Evolutionary conservation across 306 rosid genomes (phyloP), one percentile per base, ranked within the genome.

Genomic region (Fragaria vesca): DNA sequence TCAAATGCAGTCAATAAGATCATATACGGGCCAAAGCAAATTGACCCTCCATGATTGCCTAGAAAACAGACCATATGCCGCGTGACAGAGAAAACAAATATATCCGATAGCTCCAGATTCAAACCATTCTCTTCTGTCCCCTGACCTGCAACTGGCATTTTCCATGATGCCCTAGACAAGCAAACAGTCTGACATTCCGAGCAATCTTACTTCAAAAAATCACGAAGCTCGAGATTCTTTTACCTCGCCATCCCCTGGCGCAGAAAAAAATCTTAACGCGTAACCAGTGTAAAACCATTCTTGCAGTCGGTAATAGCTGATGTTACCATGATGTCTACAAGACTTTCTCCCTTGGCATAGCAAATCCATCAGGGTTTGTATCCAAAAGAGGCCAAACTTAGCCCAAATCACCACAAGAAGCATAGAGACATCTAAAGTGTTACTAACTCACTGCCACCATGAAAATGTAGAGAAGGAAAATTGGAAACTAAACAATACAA

Each of bases 51-150:
- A 68, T 68, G 1, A 68, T 68, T 68, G 72, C 52, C 52, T 4
- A 11, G 18, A 3, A 36, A n/a, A 34, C 72, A 68, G 50, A 42
- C 72, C 47, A 40, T 66, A 36, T 40, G 71, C 50, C 18, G 4
- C 42, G 6, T 66, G 3, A 66, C 70, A n/a, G 51, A 67, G 47
- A 42, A 67, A 11, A 42, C 34, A 68, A 17, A 42, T 42, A 68
- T n/a, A 18, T 11, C 72, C 18, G 20, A 68, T n/a, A 40, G 18
- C 52, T 68, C 72, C 72, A 68, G 72, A 18, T 68, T 21, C 51
- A 68, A 10, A 68, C 32, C 71, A 66, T 38, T 66, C 18, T 40
- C 52, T 20, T 9, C 8, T 40, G 70, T 66, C 70, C 47, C 32
- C 20, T 24, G 34, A 63, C 21, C 71, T 10, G 50, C 71, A 40